These are phyloP conservation scores for Yarrowia bubula DNA, from an alignment of 805 yeast species.

Conservation along the genomic window DNA sequence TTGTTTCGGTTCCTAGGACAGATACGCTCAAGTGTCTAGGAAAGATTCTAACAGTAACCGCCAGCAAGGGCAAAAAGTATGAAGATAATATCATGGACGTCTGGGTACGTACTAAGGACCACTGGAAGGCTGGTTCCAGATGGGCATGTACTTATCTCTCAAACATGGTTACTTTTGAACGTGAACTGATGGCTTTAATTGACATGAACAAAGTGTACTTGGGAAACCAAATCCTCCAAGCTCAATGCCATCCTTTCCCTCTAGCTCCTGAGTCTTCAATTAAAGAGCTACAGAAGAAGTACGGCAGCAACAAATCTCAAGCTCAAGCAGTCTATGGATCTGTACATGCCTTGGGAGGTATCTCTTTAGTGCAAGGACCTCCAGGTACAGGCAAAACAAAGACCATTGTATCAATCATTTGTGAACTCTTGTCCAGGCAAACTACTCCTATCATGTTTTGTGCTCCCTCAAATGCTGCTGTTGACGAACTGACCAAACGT, in stretches of 20 bases:
- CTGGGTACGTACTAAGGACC: not conserved
- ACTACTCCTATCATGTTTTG: not conserved
- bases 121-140: not conserved
- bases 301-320: not conserved
- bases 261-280: not conserved
- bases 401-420: not conserved
- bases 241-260: not conserved
- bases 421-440: not conserved
- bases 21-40: not conserved
- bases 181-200: not conserved
- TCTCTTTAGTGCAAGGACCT: not conserved
- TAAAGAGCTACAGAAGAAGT: not conserved
- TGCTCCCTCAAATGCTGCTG: not conserved
- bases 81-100: not conserved
- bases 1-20: not conserved
- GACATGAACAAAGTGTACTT: not conserved
- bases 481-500: conserved; percentile 2
- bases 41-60: not conserved
- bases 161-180: not conserved
- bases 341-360: not conserved
- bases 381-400: conserved; percentile 3
- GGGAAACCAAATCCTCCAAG: not conserved
- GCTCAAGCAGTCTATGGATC: not conserved
- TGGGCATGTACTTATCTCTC: not conserved
- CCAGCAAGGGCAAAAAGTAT: not conserved